Evolutionary conservation across 2,329 filamentous ascomycete species (phyloP), one percentile per base, ranked within the genome.

Genomic region (Neonectria sp.): DNA sequence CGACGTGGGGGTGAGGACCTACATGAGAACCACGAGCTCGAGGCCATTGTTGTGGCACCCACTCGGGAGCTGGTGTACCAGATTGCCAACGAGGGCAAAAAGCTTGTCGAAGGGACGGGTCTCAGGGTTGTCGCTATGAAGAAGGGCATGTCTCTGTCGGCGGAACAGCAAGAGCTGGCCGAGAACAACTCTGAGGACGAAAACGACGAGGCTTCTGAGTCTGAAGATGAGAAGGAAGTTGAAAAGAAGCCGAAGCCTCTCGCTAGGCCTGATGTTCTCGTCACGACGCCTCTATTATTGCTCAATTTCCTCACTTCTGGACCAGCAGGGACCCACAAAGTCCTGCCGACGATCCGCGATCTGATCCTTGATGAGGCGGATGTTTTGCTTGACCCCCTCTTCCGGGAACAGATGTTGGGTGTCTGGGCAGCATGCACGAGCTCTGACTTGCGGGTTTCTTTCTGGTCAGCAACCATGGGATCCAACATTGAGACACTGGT

Each of bases 391-490:
- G 95, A 98, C 75, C 91, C 93, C 17, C 86, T 98, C 6, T 99
- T 99, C 84, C 89, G 93, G 64, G 92, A 96, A 25, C 95, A 98
- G 79, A 98, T 95, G 0, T 85, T 97, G 43, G 88, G 88, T 4
- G 91, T 98, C 69, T 98, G 95, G 95, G 88, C 89, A 48, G 89
- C 93, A 3, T 95, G 95, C 79, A 90, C 85, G 3, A 91, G 91
- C 72, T 85, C 89, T 3, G 82, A 86, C n/a, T 84, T 98, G 9
- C 89, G 91, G 27, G 86, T 94, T 4, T 94, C 93, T 11, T 91
- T 97, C 67, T 99, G 95, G 95, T 98, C 96, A 15, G 96, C 96
- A 15, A 99, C 96, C 0, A 98, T 99, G 91, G 94, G 93, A 4
- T 97, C 95, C 17, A 96, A 92, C 73, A 93, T 98, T 48, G 96